Conservation (phyloP, 257 asterid genomes). For the Gentiana dahurica region DNA sequence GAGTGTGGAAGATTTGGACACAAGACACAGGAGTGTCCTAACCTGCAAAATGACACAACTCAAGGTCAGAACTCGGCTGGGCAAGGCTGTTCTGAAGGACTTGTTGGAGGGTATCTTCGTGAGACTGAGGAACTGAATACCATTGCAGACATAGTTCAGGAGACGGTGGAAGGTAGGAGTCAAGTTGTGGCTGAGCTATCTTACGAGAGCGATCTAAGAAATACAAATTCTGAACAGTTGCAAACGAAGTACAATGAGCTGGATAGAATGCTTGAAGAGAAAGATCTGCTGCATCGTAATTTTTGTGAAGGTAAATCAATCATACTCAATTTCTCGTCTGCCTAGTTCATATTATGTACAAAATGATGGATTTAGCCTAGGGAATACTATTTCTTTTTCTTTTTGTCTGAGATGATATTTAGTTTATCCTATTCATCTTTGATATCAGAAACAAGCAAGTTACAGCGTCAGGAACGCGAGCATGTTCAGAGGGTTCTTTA, state of each 20-base stretch:
- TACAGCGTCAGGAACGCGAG: slow-evolving; percentile 51
- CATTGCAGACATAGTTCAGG: slow-evolving; percentile 24
- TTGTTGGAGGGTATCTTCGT: slow-evolving; percentile 39
- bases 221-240: slow-evolving; percentile 49
- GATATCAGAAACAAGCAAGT: slow-evolving; percentile 46
- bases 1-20: too few relatives aligned
- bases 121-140: slow-evolving; percentile 26
- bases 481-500: slow-evolving; percentile 47
- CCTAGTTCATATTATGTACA: not conserved
- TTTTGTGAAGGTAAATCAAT: slow-evolving; percentile 45
- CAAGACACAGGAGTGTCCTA: too few relatives aligned
- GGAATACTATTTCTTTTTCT: not conserved
- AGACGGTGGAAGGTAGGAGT: slow-evolving; percentile 27
- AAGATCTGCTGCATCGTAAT: slow-evolving; percentile 50
- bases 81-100: slow-evolving; percentile 22
- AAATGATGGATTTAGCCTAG: not conserved
- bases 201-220: slow-evolving; percentile 49
- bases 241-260: slow-evolving; percentile 9
- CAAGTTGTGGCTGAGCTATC: slow-evolving; percentile 43
- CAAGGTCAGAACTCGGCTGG: too few relatives aligned
- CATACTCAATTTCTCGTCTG: not conserved
- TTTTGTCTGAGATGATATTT: too few relatives aligned
- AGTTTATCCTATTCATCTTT: not conserved
- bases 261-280: slow-evolving; percentile 67
- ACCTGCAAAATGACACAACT: too few relatives aligned